Base-by-base conservation (phyloP, 2,329 filamentous ascomycete genomes). In the Exophiala xenobiotica region DNA sequence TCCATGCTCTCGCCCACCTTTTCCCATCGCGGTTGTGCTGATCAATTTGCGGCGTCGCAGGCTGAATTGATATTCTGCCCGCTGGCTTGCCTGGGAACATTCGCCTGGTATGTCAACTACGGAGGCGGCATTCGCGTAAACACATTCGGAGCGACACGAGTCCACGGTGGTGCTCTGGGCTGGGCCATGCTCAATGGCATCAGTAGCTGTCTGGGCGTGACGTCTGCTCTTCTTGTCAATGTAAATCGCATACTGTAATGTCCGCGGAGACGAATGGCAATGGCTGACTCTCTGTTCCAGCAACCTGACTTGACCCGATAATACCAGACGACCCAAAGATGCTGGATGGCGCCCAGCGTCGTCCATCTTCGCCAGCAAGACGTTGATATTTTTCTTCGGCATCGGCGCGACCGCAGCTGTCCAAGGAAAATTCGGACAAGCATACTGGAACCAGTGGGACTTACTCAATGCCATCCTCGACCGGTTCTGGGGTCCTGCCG, bases 391-490 rank as follows among this genome's bases (percentile, higher is more conserved):
- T 56, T 67, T 73, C 40, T 60, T 75, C 7, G 70, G 71, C 6
- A 64, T 69, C n/a, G 66, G 64, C 4, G 70, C 70, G 0, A 74
- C 71, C 8, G 68, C 68, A 1, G 69, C 70, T n/a, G 63, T 67
- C 2, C 56, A 61, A 1, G 64, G 61, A 3, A 66, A 67, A 29
- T 45, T 63, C 6, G 71, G 71, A 2, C 64, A 66, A 8, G 65
- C 67, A 3, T 71, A 72, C 56, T 76, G 72, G 73, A 74, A 75
- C 47, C 61, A 71, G 1, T 74, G 72, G 71, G 72, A 74, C 54
- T 64, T 75, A 11, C 69, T 70, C 45, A 62, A 63, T 23, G 63
- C 64, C 2, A 70, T 75, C 7, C 65, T 75, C 6, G 67, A 69
- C n/a, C 64, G 65, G 19, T 69, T 68, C 58, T 74, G 42, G 42